phyloP scores from a whole-genome alignment of 192 early-diverging fungal species.

The Ambispora gerdemannii region DNA sequence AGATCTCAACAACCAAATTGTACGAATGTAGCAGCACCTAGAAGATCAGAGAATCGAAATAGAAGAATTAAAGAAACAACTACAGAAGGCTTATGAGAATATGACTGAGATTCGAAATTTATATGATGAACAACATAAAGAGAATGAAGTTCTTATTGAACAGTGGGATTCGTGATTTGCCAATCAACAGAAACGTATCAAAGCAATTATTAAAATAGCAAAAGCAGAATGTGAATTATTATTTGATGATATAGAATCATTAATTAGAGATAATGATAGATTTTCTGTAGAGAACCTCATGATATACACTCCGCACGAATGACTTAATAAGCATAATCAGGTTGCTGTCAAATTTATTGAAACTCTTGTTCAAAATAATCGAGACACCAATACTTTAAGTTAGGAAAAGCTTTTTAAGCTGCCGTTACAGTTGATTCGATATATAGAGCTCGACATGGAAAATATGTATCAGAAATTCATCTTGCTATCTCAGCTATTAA shows the following conservation, averaged over 20 bases:
- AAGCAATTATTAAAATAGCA: background rate
- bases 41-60: slow-evolving; percentile 9
- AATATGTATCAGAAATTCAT: background rate
- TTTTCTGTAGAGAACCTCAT: background rate
- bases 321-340: background rate
- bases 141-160: background rate
- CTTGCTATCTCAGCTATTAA: background rate
- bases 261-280: background rate
- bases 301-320: background rate
- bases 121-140: background rate
- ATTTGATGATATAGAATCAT: background rate
- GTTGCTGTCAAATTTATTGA: background rate
- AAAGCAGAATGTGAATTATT: background rate
- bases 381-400: background rate
- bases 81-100: background rate
- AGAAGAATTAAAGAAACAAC: background rate
- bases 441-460: background rate
- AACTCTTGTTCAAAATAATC: background rate
- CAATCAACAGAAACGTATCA: background rate
- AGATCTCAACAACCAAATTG: too few species aligned
- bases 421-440: background rate
- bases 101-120: background rate
- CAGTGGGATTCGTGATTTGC: background rate
- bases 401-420: background rate
- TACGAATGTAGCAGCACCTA: background rate